Evolutionary conservation across 2,329 filamentous ascomycete genomes (phyloP).

Genomic region (Xylariaceae sp.): DNA sequence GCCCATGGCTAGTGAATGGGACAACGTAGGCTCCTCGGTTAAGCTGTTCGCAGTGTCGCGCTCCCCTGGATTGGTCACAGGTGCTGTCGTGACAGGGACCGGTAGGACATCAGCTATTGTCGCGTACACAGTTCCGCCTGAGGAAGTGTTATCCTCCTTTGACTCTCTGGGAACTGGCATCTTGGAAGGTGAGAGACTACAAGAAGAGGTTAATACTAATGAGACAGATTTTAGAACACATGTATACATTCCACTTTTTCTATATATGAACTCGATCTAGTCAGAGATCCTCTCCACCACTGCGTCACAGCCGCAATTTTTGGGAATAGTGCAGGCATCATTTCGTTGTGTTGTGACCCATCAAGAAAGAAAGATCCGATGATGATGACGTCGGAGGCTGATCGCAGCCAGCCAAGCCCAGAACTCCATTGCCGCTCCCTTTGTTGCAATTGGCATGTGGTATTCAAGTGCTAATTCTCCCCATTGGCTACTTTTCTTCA

Average conservation of each 20-base stretch:
- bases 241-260: constrained; percentile 10
- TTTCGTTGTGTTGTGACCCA: not conserved
- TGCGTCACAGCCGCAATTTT: not conserved
- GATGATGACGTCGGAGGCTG: constrained; percentile 18
- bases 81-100: constrained; percentile 41
- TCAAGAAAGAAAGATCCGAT: not conserved
- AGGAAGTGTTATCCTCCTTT: not conserved
- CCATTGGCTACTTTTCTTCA: too few relatives aligned
- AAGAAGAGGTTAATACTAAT: not conserved
- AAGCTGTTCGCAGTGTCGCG: constrained; percentile 34
- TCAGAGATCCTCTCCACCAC: too few relatives aligned
- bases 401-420: too few relatives aligned
- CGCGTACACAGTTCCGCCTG: constrained; percentile 24
- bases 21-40: constrained; percentile 44
- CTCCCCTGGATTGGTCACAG: constrained; percentile 40
- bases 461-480: too few relatives aligned
- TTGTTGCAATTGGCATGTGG: too few relatives aligned
- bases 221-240: not conserved
- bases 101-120: constrained; percentile 44
- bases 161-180: constrained; percentile 29
- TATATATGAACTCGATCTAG: too few relatives aligned
- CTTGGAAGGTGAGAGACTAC: not conserved
- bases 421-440: too few relatives aligned
- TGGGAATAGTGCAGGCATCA: not conserved
- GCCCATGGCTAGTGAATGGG: constrained; percentile 52